These are phyloP conservation scores for Stagonosporopsis cucurbitacearum DNA, from an alignment of 2,329 filamentous ascomycete genomes.

Conservation along the genomic window DNA sequence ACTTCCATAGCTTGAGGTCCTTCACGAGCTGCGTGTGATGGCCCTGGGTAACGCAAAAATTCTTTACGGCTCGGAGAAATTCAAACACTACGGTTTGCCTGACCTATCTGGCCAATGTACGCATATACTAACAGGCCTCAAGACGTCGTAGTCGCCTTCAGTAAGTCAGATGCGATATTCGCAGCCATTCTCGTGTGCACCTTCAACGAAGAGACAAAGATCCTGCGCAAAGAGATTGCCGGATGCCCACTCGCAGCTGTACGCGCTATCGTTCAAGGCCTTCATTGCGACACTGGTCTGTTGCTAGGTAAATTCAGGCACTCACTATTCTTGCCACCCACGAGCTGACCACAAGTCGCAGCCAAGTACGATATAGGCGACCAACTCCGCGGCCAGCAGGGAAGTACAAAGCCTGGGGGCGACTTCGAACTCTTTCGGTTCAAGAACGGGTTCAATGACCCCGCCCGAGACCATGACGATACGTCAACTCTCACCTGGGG, in stretches of 20 bases:
- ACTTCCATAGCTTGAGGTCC: conserved; percentile 3
- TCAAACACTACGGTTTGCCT: conserved; percentile 33
- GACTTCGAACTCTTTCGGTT: conserved; percentile 4
- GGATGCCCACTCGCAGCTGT: conserved; percentile 70
- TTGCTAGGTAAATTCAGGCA: conserved; percentile 28
- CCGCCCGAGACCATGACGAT: conserved; percentile 7
- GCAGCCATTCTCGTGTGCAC: conserved; percentile 96
- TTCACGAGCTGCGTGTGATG: conserved; percentile 9
- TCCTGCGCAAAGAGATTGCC: conserved; percentile 74
- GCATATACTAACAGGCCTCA: neutral
- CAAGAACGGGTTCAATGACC: conserved; percentile 6
- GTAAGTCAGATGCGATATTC: conserved; percentile 62
- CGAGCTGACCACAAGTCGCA: conserved; percentile 10
- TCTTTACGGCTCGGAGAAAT: conserved; percentile 35
- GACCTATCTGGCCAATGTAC: neutral
- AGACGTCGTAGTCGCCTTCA: conserved; percentile 29
- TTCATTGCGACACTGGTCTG: conserved; percentile 31
- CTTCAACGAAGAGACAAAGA: conserved; percentile 75
- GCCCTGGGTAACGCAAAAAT: conserved; percentile 35
- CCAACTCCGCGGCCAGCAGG: conserved; percentile 7
- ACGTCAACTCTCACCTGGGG: conserved; percentile 5
- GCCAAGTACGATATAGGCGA: conserved; percentile 29
- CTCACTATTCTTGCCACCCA: neutral
- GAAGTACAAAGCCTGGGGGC: neutral
- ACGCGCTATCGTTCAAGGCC: conserved; percentile 24